Conservation (phyloP, 2,329 filamentous ascomycete genomes). For the Bipolaris sorokiniana region DNA sequence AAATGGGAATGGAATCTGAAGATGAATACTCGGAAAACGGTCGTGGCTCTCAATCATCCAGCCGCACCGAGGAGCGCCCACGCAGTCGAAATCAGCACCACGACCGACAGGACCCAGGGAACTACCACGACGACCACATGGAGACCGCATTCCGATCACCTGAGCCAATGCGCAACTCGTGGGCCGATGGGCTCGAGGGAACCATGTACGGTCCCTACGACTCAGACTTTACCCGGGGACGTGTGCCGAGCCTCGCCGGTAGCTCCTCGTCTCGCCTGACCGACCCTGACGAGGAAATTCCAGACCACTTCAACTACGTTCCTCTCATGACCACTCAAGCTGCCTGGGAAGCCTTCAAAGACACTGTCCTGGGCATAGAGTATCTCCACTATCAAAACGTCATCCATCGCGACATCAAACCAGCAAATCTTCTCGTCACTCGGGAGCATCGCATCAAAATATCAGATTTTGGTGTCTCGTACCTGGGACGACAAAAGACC, state of each 20-base stretch:
- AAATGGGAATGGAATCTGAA: conserved; percentile 71
- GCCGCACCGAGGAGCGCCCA: conserved; percentile 26
- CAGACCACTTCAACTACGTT: conserved; percentile 90
- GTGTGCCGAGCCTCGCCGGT: conserved; percentile 81
- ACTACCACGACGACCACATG: conserved; percentile 37
- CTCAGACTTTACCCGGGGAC: conserved; percentile 62
- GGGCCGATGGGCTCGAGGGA: conserved; percentile 68
- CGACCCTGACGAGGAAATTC: conserved; percentile 62
- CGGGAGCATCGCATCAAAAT: conserved; percentile 90
- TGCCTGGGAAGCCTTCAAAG: conserved; percentile 83
- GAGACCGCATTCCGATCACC: conserved; percentile 44
- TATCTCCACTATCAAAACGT: conserved; percentile 71
- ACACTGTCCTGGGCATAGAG: conserved; percentile 90
- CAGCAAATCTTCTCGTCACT: conserved; percentile 87
- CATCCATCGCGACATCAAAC: conserved; percentile 60
- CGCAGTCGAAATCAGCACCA: conserved; percentile 27
- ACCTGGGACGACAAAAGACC: conserved; percentile 85
- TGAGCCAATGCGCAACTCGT: conserved; percentile 25
- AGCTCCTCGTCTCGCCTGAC: conserved; percentile 68
- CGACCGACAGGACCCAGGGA: conserved; percentile 27
- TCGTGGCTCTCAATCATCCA: conserved; percentile 35
- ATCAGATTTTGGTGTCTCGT: conserved; percentile 97
- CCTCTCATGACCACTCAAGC: conserved; percentile 88
- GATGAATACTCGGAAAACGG: conserved; percentile 53
- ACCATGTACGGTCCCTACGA: conserved; percentile 79